These are phyloP conservation scores for Chlorella sp. DNA, from an alignment of 139 green algal species.

Conservation along the genomic window DNA sequence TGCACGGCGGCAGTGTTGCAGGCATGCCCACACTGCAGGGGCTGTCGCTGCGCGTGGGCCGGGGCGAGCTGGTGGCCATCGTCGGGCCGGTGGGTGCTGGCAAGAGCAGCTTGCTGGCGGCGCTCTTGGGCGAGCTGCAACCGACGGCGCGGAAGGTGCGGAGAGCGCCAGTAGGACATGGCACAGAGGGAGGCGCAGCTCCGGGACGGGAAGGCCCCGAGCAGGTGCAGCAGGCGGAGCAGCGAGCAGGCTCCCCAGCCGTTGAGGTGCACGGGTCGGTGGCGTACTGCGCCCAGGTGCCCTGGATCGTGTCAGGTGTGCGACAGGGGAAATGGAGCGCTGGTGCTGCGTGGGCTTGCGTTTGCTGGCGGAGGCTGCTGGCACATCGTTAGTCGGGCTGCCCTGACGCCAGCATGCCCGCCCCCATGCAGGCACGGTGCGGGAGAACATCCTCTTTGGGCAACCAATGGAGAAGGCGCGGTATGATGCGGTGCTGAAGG, in stretches of 20 bases:
- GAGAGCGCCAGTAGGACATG: neutral
- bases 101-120: constrained; percentile 78
- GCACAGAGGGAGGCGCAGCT: neutral
- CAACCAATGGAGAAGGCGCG: constrained; percentile 44
- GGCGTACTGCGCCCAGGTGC: constrained; percentile 76
- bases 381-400: neutral
- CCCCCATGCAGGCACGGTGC: constrained; percentile 16
- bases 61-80: constrained; percentile 74
- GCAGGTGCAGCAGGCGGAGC: constrained; percentile 1
- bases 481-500: constrained; percentile 60
- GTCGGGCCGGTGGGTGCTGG: constrained; percentile 67
- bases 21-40: too few species aligned
- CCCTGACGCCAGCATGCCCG: neutral
- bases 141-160: neutral
- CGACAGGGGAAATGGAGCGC: too few species aligned
- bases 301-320: constrained; percentile 83
- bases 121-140: constrained; percentile 82
- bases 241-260: constrained; percentile 19
- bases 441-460: constrained; percentile 85
- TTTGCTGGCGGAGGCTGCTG: neutral
- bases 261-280: constrained; percentile 58
- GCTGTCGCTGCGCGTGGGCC: constrained; percentile 36
- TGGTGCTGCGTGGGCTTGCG: too few species aligned
- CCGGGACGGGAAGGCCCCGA: too few species aligned
- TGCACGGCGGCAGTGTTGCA: too few species aligned